These are phyloP conservation scores for Nadsonia starkeyi-henricii DNA, from an alignment of 1,139 yeast species.

Conservation along the genomic window DNA sequence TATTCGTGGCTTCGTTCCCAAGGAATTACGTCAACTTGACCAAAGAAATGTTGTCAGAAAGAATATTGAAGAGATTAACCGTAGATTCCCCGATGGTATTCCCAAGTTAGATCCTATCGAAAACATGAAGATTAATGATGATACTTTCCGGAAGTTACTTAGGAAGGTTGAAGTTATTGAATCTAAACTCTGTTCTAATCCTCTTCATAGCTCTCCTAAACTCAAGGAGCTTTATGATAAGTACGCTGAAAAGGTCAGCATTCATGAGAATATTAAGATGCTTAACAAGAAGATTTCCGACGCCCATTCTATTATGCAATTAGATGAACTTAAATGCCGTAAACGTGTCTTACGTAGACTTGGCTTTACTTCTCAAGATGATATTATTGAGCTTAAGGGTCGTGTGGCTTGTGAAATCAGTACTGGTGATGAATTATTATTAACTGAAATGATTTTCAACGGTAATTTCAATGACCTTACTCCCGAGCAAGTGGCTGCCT, in stretches of 20 bases:
- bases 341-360: constrained; percentile 74
- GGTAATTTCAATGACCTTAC: constrained; percentile 83
- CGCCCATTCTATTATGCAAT: constrained; percentile 82
- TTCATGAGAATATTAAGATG: constrained; percentile 46
- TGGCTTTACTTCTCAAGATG: constrained; percentile 72
- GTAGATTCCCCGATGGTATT: constrained; percentile 78
- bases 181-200: constrained; percentile 54
- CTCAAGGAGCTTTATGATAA: constrained; percentile 42
- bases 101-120: constrained; percentile 82
- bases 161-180: constrained; percentile 75
- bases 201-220: constrained; percentile 52
- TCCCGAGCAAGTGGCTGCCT: constrained; percentile 84
- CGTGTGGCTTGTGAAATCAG: constrained; percentile 94
- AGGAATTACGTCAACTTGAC: constrained; percentile 54
- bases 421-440: constrained; percentile 66
- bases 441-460: constrained; percentile 85
- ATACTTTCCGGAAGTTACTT: constrained; percentile 53
- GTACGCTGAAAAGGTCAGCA: constrained; percentile 49
- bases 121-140: constrained; percentile 82
- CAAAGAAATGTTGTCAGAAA: constrained; percentile 65
- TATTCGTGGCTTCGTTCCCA: constrained; percentile 69
- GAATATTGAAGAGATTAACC: constrained; percentile 64
- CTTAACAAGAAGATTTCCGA: constrained; percentile 56
- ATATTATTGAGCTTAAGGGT: constrained; percentile 88
- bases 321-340: constrained; percentile 86